Evolutionary conservation across 495 filamentous ascomycete species (phyloP).

Genomic region (Trichoderma erinaceum): DNA sequence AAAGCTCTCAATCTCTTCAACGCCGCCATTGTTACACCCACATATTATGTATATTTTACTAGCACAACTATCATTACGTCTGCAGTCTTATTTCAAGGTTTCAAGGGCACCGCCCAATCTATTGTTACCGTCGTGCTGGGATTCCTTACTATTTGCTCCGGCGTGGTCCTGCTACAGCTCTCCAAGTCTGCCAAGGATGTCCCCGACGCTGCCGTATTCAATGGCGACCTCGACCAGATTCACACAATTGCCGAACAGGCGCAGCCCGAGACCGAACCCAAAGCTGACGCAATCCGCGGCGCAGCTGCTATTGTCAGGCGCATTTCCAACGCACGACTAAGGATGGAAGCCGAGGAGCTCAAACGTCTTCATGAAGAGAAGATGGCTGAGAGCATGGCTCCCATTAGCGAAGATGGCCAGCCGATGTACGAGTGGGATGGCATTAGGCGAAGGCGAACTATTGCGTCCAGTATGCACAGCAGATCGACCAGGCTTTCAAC

Average conservation of each 20-base stretch:
- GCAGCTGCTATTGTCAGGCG: constrained; percentile 83
- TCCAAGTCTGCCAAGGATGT: constrained; percentile 98
- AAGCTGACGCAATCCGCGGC: constrained; percentile 92
- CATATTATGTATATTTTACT: constrained; percentile 98
- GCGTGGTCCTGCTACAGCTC: constrained; percentile 94
- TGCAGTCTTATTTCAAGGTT: constrained; percentile 86
- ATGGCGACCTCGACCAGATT: constrained; percentile 89
- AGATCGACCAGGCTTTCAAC: constrained; percentile 30
- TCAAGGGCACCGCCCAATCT: constrained; percentile 74
- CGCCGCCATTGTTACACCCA: constrained; percentile 92
- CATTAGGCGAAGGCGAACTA: constrained; percentile 73
- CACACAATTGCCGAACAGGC: constrained; percentile 91
- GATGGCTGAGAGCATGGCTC: constrained; percentile 60
- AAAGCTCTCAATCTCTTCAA: constrained; percentile 99
- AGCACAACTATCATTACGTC: constrained; percentile 91
- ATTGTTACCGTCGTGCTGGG: constrained; percentile 90
- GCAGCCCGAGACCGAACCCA: constrained; percentile 90
- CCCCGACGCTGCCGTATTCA: constrained; percentile 86
- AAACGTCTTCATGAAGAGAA: constrained; percentile 74
- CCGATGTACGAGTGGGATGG: constrained; percentile 85
- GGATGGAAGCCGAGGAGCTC: constrained; percentile 75
- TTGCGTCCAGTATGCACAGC: constrained; percentile 41
- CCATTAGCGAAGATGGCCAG: constrained; percentile 59
- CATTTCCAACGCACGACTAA: constrained; percentile 67
- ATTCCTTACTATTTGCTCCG: constrained; percentile 89